Conservation (phyloP, 1,284 basidiomycete species). For the Cutaneotrichosporon arboriforme region DNA sequence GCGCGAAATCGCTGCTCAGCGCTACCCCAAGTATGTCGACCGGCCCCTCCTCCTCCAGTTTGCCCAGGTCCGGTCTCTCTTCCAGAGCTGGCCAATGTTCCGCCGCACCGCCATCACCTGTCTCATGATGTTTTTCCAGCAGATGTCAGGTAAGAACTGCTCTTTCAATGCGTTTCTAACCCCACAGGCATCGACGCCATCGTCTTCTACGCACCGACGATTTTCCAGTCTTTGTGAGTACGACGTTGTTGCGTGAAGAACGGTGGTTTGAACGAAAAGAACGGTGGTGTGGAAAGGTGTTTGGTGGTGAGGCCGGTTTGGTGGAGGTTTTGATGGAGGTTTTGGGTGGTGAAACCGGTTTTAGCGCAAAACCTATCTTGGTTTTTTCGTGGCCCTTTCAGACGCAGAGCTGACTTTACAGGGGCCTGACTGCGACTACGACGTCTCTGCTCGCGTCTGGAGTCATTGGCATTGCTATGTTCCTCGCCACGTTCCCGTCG, state of each 20-base stretch:
- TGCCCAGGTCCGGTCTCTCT: slow-evolving; percentile 15
- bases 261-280: too few relatives aligned
- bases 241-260: too few relatives aligned
- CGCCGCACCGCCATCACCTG: slow-evolving; percentile 41
- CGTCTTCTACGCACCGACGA: slow-evolving; percentile 22
- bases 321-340: too few relatives aligned
- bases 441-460: slow-evolving; percentile 40
- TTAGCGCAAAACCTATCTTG: too few relatives aligned
- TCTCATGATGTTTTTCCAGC: slow-evolving; percentile 45
- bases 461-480: slow-evolving; percentile 40
- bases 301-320: too few relatives aligned
- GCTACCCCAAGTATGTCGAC: slow-evolving; percentile 15
- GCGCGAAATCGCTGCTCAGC: slow-evolving; percentile 12
- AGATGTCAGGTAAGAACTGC: slow-evolving; percentile 26
- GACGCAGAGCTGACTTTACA: too few relatives aligned
- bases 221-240: slow-evolving; percentile 12
- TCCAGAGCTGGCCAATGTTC: slow-evolving; percentile 23
- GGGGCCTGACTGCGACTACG: slow-evolving; percentile 30
- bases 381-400: too few relatives aligned
- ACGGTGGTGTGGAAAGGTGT: too few relatives aligned
- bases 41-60: slow-evolving; percentile 13
- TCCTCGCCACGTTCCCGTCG: slow-evolving; percentile 34
- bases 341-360: too few relatives aligned
- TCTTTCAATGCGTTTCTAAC: background rate
- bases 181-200: background rate